Conservation (phyloP, 768 basidiomycete species). For the Megacollybia marginata region DNA sequence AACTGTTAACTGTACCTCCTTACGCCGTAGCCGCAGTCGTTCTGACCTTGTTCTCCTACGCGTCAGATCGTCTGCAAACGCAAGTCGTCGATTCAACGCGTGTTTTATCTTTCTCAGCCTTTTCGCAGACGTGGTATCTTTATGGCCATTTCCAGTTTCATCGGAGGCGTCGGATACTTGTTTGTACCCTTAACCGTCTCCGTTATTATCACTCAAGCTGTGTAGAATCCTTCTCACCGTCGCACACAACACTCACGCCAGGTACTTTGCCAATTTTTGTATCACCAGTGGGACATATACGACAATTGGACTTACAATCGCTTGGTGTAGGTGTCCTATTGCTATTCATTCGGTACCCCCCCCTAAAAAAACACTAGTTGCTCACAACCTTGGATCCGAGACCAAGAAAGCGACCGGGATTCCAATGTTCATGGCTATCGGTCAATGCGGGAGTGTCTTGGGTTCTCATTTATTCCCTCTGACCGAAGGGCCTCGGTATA, state of each 20-base stretch:
- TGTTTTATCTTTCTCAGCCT: too few species aligned
- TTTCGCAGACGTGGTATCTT: slow-evolving; percentile 29
- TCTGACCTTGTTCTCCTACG: slow-evolving; percentile 49
- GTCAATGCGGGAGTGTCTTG: slow-evolving; percentile 70
- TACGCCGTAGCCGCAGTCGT: slow-evolving; percentile 69
- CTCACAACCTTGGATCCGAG: slow-evolving; percentile 48
- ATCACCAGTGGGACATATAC: slow-evolving; percentile 75
- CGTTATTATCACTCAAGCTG: not conserved
- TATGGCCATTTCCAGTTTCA: slow-evolving; percentile 34
- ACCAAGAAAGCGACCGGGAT: slow-evolving; percentile 72
- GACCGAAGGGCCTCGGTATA: slow-evolving; percentile 56
- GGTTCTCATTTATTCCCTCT: slow-evolving; percentile 69
- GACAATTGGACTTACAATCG: slow-evolving; percentile 49
- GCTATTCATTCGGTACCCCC: slow-evolving; percentile 2
- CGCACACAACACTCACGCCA: slow-evolving; percentile 41
- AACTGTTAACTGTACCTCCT: slow-evolving; percentile 75
- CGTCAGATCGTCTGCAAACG: slow-evolving; percentile 60
- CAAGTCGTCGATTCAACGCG: slow-evolving; percentile 18
- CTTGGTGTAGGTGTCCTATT: slow-evolving; percentile 54
- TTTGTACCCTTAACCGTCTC: slow-evolving; percentile 18
- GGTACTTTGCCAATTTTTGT: slow-evolving; percentile 75
- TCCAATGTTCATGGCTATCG: slow-evolving; percentile 74
- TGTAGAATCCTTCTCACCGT: not conserved
- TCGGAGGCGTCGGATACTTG: slow-evolving; percentile 60
- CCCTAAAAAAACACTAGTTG: too few species aligned